A percentile compares a stretch with the other conserved stretches of the same genome.
Conservation (phyloP, 148 eudicot genomes). For the Selenicereus undatus region DNA sequence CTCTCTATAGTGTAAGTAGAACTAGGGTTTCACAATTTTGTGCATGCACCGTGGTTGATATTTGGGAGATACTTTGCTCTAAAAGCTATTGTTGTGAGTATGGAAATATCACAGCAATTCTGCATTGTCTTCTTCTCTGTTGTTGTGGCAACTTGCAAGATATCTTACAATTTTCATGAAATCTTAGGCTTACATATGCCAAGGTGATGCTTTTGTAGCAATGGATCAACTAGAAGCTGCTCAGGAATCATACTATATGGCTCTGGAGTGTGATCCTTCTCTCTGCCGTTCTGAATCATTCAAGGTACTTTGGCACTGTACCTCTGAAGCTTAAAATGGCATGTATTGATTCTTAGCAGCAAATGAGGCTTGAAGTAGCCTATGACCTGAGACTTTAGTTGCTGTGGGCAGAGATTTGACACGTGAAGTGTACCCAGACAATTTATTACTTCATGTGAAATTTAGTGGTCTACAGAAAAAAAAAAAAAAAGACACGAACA, state of each 20-base stretch:
- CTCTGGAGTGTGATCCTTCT: constrained; percentile 63
- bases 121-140: not conserved
- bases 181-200: constrained; percentile 72
- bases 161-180: constrained; percentile 15
- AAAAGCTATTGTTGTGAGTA: not conserved
- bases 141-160: constrained; percentile 9
- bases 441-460: not conserved
- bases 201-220: constrained; percentile 76
- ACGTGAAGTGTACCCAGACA: not conserved
- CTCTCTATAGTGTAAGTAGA: not conserved
- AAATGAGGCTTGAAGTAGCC: not conserved
- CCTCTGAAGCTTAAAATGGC: not conserved
- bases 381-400: not conserved
- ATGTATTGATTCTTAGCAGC: not conserved
- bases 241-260: constrained; percentile 58
- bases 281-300: constrained; percentile 67
- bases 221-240: constrained; percentile 59
- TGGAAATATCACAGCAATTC: not conserved
- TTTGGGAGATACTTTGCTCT: not conserved
- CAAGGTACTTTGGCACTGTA: constrained; percentile 46
- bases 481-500: not conserved
- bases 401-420: not conserved
- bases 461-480: not conserved
- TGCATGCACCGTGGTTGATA: not conserved
- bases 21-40: not conserved